Evolutionary conservation across 495 filamentous ascomycete species (phyloP).

Genomic region (Baudoinia panamericana): DNA sequence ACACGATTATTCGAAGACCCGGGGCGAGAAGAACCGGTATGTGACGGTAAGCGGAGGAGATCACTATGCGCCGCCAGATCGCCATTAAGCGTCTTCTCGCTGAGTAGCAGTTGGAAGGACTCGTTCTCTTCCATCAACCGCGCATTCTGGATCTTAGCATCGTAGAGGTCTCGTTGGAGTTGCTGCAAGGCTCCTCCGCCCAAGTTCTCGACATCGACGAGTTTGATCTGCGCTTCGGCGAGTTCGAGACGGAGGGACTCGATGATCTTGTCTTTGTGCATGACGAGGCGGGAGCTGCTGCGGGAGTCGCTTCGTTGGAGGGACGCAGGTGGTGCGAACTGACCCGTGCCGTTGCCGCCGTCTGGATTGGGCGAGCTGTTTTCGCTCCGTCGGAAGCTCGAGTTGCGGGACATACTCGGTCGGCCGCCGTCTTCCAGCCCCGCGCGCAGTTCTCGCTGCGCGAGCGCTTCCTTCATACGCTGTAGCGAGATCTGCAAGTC

Average conservation of each 20-base stretch:
- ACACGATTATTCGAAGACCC: constrained; percentile 12
- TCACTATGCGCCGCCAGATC: constrained; percentile 71
- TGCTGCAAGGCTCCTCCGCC: constrained; percentile 75
- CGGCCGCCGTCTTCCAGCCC: constrained; percentile 50
- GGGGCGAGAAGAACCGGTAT: constrained; percentile 19
- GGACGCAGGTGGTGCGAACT: constrained; percentile 80
- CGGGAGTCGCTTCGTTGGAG: constrained; percentile 68
- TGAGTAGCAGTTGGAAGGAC: constrained; percentile 86
- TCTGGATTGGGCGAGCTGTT: constrained; percentile 32
- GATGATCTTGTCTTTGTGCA: constrained; percentile 93
- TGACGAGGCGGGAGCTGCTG: constrained; percentile 71
- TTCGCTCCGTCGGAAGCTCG: constrained; percentile 18
- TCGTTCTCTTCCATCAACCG: constrained; percentile 97
- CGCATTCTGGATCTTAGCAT: constrained; percentile 86
- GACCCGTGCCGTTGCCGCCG: constrained; percentile 31
- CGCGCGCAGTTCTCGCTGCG: constrained; percentile 49
- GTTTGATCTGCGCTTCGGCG: constrained; percentile 87
- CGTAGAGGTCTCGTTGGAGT: constrained; percentile 74
- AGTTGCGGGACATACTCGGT: constrained; percentile 7
- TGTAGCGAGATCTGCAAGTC: constrained; percentile 81
- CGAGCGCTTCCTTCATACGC: constrained; percentile 73
- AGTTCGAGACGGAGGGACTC: constrained; percentile 83
- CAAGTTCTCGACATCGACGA: constrained; percentile 85
- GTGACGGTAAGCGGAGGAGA: constrained; percentile 44
- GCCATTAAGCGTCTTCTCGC: constrained; percentile 85